A percentile compares a stretch with the other conserved stretches of the same genome.
These are phyloP conservation scores for Kurtzmaniella cleridarum DNA, from an alignment of 805 yeast genomes.

Conservation along the genomic window DNA sequence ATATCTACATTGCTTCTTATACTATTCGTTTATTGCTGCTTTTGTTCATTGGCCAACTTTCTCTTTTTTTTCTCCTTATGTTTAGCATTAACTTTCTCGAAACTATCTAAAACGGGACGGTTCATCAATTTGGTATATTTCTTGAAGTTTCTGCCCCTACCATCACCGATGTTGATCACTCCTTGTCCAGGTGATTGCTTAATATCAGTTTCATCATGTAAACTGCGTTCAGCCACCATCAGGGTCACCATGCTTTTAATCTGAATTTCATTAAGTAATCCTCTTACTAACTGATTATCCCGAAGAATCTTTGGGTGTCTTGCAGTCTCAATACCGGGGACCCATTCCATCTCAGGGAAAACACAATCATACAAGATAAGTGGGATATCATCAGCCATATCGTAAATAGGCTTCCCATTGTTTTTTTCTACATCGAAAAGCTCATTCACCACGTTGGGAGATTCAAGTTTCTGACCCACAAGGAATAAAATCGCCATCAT, in stretches of 20 bases:
- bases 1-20: too few relatives aligned
- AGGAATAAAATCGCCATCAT: slow-evolving; percentile 82
- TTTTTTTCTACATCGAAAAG: slow-evolving; percentile 51
- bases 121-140: slow-evolving; percentile 53
- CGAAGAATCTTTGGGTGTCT: slow-evolving; percentile 31
- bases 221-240: slow-evolving; percentile 37
- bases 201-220: not conserved
- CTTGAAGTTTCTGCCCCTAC: slow-evolving; percentile 56
- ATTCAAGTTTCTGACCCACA: slow-evolving; percentile 75
- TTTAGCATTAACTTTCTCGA: slow-evolving; percentile 64
- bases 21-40: too few relatives aligned
- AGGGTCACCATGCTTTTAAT: slow-evolving; percentile 50
- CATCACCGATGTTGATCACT: slow-evolving; percentile 68
- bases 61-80: slow-evolving; percentile 42
- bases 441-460: slow-evolving; percentile 48
- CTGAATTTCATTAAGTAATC: slow-evolving; percentile 50
- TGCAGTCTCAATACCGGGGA: slow-evolving; percentile 23
- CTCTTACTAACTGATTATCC: slow-evolving; percentile 40
- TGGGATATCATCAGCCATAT: slow-evolving; percentile 88
- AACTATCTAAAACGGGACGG: slow-evolving; percentile 57
- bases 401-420: slow-evolving; percentile 73
- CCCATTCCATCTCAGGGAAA: slow-evolving; percentile 70
- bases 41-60: not conserved
- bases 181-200: slow-evolving; percentile 15
- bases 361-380: slow-evolving; percentile 81